These are phyloP conservation scores for Exophiala viscosa DNA, from an alignment of 2,329 filamentous ascomycete genomes.

Conservation along the genomic window DNA sequence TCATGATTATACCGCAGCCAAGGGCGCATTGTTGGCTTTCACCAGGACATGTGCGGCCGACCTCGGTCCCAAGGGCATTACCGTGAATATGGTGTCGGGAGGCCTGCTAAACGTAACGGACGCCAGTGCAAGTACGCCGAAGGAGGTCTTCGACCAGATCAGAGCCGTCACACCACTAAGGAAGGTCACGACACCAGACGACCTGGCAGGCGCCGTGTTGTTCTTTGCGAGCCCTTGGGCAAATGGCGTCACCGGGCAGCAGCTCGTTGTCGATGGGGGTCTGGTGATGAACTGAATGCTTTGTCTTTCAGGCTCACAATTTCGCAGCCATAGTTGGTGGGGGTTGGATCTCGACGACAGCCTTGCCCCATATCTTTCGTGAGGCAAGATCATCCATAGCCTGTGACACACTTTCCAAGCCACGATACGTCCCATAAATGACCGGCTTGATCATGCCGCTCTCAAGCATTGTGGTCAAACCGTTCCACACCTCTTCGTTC, in stretches of 20 bases:
- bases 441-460: conserved; percentile 49
- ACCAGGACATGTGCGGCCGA: conserved; percentile 25
- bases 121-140: conserved; percentile 21
- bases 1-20: conserved; percentile 26
- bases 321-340: conserved; percentile 13
- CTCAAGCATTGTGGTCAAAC: conserved; percentile 48
- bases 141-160: conserved; percentile 25
- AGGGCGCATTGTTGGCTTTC: conserved; percentile 22
- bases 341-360: conserved; percentile 46
- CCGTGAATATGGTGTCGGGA: conserved; percentile 24
- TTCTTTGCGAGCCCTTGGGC: conserved; percentile 25
- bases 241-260: conserved; percentile 20
- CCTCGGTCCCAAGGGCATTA: conserved; percentile 21
- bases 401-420: conserved; percentile 47
- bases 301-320: conserved; percentile 6
- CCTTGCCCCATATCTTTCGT: conserved; percentile 55
- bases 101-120: conserved; percentile 22
- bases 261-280: conserved; percentile 25
- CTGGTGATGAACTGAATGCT: conserved; percentile 21
- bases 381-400: conserved; percentile 52
- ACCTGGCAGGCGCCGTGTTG: conserved; percentile 24
- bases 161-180: conserved; percentile 22
- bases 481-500: conserved; percentile 50
- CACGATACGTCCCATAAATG: conserved; percentile 50
- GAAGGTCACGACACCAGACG: conserved; percentile 22